phyloP scores from a whole-genome alignment of 78 protist species.

The Corallochytrium limacisporum region DNA sequence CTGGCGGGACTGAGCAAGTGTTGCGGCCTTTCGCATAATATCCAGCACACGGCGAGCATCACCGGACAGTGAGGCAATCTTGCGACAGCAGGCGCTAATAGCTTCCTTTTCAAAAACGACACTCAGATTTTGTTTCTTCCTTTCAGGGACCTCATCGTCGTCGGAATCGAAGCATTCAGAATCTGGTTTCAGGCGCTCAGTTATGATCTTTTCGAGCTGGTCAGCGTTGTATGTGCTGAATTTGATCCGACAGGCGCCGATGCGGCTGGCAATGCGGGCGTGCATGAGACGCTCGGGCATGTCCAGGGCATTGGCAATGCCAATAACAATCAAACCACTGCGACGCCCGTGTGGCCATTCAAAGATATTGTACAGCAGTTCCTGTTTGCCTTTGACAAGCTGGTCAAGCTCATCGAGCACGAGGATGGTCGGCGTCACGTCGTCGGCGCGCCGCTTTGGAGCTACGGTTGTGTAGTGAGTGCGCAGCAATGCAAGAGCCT shows the following conservation, averaged over 20 bases:
- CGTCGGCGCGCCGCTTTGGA: too few species aligned
- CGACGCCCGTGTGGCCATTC: too few species aligned
- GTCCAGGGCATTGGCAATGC: conserved; percentile 51
- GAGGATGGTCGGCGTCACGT: too few species aligned
- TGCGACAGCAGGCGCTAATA: conserved; percentile 17
- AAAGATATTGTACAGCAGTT: too few species aligned
- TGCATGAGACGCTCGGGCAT: conserved; percentile 39
- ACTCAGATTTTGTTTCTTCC: not conserved
- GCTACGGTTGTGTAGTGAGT: too few species aligned
- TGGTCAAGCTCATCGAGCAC: too few species aligned
- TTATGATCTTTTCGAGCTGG: not conserved
- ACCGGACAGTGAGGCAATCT: conserved; percentile 33
- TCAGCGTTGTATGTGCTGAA: conserved; percentile 17
- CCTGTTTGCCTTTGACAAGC: too few species aligned
- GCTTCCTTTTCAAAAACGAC: conserved; percentile 20
- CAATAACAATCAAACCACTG: conserved; percentile 8
- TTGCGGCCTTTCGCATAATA: too few species aligned
- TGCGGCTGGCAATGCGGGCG: not conserved
- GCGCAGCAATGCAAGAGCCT: too few species aligned
- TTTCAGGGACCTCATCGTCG: not conserved
- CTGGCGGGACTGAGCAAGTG: too few species aligned
- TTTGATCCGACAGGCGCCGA: not conserved
- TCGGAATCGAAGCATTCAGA: not conserved
- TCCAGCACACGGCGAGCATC: conserved; percentile 39
- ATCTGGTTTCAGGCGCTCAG: not conserved